These are phyloP conservation scores for Iris pallida DNA, from an alignment of 116 monocot genomes.

Conservation along the genomic window DNA sequence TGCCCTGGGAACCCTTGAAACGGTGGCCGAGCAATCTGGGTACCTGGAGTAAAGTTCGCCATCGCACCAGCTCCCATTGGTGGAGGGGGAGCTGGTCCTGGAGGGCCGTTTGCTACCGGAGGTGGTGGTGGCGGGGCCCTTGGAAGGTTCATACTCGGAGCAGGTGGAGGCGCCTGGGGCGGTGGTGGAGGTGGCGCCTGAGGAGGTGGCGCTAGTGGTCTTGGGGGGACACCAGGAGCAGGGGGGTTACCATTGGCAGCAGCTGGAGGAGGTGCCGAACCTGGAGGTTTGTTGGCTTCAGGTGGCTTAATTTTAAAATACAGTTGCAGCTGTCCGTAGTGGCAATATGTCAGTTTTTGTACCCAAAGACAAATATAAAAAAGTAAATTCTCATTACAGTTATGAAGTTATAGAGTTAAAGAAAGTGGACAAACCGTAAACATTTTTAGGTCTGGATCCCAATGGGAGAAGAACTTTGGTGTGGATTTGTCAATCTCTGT, in stretches of 20 bases:
- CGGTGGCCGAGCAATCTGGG: slow-evolving; percentile 20
- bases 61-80: slow-evolving; percentile 26
- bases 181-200: slow-evolving; percentile 48
- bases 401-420: not conserved
- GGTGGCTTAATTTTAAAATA: slow-evolving; percentile 81
- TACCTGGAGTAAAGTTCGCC: slow-evolving; percentile 48
- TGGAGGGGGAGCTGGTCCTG: slow-evolving; percentile 42
- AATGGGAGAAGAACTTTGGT: slow-evolving; percentile 89
- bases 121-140: slow-evolving; percentile 56
- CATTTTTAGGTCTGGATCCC: slow-evolving; percentile 94
- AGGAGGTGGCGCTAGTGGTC: slow-evolving; percentile 58
- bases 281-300: slow-evolving; percentile 50
- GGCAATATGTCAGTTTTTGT: not conserved
- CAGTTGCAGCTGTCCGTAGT: slow-evolving; percentile 56
- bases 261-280: slow-evolving; percentile 8
- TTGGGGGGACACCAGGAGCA: slow-evolving; percentile 57
- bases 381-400: not conserved
- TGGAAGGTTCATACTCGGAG: slow-evolving; percentile 17
- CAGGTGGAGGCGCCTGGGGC: slow-evolving; percentile 33
- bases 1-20: slow-evolving; percentile 30
- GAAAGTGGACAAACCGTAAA: slow-evolving; percentile 57
- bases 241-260: slow-evolving; percentile 32
- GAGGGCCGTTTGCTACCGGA: slow-evolving; percentile 37
- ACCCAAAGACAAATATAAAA: not conserved
- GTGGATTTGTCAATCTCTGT: slow-evolving; percentile 91